Evolutionary conservation across 2,329 filamentous ascomycete species (phyloP), one percentile per base, ranked within the genome.

Genomic region (Bipolaris bicolor): DNA sequence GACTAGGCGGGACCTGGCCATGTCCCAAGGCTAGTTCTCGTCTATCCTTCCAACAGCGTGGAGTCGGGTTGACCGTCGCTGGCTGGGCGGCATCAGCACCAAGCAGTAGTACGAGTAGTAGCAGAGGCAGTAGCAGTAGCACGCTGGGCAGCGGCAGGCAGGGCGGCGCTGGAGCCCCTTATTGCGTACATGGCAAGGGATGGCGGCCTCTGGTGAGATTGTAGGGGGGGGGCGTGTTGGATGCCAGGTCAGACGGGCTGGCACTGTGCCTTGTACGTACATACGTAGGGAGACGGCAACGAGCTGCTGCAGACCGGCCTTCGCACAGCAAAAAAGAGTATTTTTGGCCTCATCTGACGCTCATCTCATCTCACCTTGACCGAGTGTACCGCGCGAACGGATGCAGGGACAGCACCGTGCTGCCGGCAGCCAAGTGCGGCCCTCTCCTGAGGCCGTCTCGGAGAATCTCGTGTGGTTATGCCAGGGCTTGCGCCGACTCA

Each of bases 381-480:
- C 50, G 43, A 26, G 36, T 39, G 39, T 44, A 49, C 52, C 45
- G 39, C 44, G 37, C 37, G 55, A 57, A 41, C 55, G 43, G 55
- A 58, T 58, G 64, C 64, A 66, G 62, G 64, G 60, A 58, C 47
- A 50, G 55, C 44, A 47, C 45, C 47, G 34, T 52, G 46, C 49
- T 41, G 41, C 57, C 55, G 39, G 24, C 16, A 11, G 31, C 52
- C 50, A 49, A 39, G 29, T 39, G 53, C 43, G 47, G 45, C 37
- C 18, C 41, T 50, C 49, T 41, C 18, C 34, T 47, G 13, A 47
- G 36, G 47, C 41, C 33, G 41, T 34, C 37, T 26, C 39, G 46
- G 39, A 31, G 46, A 45, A 44, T 37, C 16, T 50, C 39, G 29
- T 36, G 33, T 40, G n/a, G 20, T 18, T 41, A 39, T 43, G 56